phyloP scores from a whole-genome alignment of 1,284 basidiomycete species.

The Vanrija pseudolonga region DNA sequence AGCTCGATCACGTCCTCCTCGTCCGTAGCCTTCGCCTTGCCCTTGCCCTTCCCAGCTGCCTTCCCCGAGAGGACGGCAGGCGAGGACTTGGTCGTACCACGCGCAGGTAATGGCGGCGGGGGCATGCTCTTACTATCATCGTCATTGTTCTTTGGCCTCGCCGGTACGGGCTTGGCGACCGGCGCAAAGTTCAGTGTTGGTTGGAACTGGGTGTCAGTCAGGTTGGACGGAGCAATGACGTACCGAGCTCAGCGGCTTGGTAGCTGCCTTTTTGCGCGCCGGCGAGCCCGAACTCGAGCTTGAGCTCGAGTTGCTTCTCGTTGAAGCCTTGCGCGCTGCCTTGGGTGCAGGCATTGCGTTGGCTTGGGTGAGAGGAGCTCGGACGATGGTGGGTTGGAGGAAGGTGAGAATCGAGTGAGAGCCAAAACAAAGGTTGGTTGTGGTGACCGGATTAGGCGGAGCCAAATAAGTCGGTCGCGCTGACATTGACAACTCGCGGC shows the following conservation, averaged over 20 bases:
- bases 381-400: too few relatives aligned
- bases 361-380: too few relatives aligned
- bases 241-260: constrained; percentile 30
- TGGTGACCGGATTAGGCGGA: too few relatives aligned
- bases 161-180: background rate
- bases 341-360: too few relatives aligned
- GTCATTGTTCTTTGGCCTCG: background rate
- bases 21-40: constrained; percentile 25
- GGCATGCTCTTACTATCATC: constrained; percentile 13
- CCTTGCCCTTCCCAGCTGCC: constrained; percentile 47
- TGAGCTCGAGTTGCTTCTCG: too few relatives aligned
- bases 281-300: too few relatives aligned
- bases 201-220: constrained; percentile 29
- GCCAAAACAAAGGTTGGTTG: too few relatives aligned
- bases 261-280: too few relatives aligned
- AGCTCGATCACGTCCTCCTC: constrained; percentile 23
- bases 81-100: background rate
- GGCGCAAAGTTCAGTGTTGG: constrained; percentile 28
- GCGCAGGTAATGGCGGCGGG: constrained; percentile 6
- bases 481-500: too few relatives aligned
- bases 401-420: too few relatives aligned
- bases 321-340: too few relatives aligned
- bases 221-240: background rate
- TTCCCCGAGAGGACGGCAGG: background rate
- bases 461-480: too few relatives aligned